Conservation (phyloP, 495 filamentous ascomycete species). For the Neurospora discreta region DNA sequence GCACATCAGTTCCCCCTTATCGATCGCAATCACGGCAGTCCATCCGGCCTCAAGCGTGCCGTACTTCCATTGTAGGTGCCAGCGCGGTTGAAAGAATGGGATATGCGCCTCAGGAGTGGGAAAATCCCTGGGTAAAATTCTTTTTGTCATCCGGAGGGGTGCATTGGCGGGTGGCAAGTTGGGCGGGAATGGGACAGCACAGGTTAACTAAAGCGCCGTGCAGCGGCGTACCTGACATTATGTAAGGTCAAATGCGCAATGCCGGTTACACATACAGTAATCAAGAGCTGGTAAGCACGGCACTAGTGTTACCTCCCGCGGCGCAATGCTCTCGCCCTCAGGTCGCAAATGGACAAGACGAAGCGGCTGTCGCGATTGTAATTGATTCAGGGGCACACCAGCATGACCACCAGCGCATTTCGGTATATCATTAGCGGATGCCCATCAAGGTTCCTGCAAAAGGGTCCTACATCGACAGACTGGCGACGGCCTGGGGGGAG, state of each 20-base stretch:
- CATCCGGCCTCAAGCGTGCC: background rate
- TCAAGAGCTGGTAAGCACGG: background rate
- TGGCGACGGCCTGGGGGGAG: background rate
- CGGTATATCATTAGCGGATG: background rate
- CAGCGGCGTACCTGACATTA: background rate
- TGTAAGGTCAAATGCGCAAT: background rate
- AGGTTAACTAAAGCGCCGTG: background rate
- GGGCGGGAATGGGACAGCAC: background rate
- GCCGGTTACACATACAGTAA: background rate
- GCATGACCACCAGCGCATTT: background rate
- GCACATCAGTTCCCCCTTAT: background rate
- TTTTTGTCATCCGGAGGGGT: background rate
- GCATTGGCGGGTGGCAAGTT: background rate
- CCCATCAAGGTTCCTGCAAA: background rate
- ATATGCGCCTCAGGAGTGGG: background rate
- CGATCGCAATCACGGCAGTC: background rate
- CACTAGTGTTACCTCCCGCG: background rate
- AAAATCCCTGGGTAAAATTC: background rate
- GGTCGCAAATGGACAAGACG: background rate
- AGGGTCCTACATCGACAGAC: background rate
- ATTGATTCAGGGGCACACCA: background rate
- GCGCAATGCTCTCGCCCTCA: background rate
- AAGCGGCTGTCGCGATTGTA: background rate
- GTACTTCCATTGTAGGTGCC: background rate
- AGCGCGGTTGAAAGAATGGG: background rate